Evolutionary conservation across 768 basidiomycete species (phyloP).

Genomic region (Trichaptum fuscoviolaceum): DNA sequence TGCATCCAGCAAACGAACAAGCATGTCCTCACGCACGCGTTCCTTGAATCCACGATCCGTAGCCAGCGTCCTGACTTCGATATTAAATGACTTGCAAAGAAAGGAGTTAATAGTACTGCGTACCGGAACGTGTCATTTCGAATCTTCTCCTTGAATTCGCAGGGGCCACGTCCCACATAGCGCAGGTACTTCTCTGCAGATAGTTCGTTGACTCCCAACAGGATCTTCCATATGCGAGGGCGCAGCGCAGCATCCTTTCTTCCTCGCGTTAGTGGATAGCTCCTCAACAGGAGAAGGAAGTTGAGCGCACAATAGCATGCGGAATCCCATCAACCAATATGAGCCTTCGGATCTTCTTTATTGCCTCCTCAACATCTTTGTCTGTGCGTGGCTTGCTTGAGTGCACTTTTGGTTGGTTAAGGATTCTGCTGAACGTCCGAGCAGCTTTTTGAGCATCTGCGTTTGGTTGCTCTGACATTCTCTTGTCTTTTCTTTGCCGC

Average conservation of each 20-base stretch:
- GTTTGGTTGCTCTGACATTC: background rate
- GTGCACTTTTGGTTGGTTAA: conserved; percentile 60
- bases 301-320: conserved; percentile 54
- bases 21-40: conserved; percentile 93
- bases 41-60: conserved; percentile 98
- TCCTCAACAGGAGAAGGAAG: background rate
- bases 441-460: conserved; percentile 35
- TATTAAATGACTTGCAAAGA: background rate
- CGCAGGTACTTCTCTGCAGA: conserved; percentile 70
- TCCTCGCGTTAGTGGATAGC: background rate
- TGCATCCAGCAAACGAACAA: conserved; percentile 92
- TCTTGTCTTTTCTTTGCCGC: background rate
- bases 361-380: conserved; percentile 69
- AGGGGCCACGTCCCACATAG: conserved; percentile 80
- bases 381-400: conserved; percentile 56
- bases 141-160: conserved; percentile 86
- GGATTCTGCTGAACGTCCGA: conserved; percentile 76
- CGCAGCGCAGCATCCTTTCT: conserved; percentile 75
- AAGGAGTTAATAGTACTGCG: conserved; percentile 8
- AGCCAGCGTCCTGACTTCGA: conserved; percentile 68
- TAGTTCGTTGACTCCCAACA: conserved; percentile 75
- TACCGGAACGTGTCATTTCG: conserved; percentile 96
- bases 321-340: conserved; percentile 92
- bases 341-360: conserved; percentile 81
- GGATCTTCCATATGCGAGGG: conserved; percentile 91